phyloP scores from a whole-genome alignment of 2,329 filamentous ascomycete genomes.

The Phialophora verrucosa region DNA sequence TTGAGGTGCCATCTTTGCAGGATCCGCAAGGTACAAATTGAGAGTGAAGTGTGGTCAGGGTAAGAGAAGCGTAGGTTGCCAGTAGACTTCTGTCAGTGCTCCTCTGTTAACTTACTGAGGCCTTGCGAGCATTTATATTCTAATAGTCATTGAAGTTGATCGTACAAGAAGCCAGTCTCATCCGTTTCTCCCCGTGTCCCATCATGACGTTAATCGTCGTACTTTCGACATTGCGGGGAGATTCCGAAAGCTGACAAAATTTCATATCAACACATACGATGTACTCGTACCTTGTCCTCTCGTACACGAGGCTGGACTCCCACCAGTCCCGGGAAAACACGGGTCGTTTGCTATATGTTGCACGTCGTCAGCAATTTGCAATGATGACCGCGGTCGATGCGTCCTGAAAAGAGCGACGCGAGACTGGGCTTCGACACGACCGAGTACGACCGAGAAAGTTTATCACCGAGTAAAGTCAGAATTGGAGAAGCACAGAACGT shows the following conservation, averaged over 20 bases:
- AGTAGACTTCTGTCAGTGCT: background rate
- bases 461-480: background rate
- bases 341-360: background rate
- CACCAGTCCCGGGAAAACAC: conserved; percentile 1
- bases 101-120: background rate
- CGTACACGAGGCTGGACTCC: background rate
- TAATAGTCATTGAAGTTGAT: background rate
- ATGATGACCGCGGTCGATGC: background rate
- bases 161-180: conserved; percentile 8
- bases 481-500: conserved; percentile 1
- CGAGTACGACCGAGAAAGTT: background rate
- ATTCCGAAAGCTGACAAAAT: conserved; percentile 18
- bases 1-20: conserved; percentile 48
- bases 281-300: background rate
- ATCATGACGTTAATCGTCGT: conserved; percentile 16
- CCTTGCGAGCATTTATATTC: conserved; percentile 2
- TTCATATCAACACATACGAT: background rate
- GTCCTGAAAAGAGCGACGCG: background rate
- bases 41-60: background rate
- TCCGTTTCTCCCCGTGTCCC: conserved; percentile 14
- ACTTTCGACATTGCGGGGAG: conserved; percentile 12
- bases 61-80: background rate
- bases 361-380: background rate
- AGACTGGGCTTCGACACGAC: background rate
- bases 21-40: background rate